Base-by-base conservation (phyloP, 495 filamentous ascomycete species). In the Antarctomyces pellizariae region DNA sequence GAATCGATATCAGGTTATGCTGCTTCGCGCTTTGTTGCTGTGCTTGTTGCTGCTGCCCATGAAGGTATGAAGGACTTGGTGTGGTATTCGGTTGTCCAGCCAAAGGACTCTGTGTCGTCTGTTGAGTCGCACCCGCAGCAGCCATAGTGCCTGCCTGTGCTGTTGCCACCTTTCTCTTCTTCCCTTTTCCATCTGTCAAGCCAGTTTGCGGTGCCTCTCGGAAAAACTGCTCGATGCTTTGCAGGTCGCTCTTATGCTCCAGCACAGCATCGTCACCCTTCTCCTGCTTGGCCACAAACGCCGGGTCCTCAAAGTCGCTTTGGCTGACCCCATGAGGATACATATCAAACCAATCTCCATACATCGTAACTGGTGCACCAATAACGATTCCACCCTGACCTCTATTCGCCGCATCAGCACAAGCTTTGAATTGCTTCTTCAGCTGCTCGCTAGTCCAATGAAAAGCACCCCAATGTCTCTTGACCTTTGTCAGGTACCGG, bases 401-500 rank as follows among this genome's bases (percentile, higher is more conserved):
- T 7, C 7, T 26, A 26, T 52, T 46, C 16, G 71, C 64, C 16
- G 74, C 73, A 48, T 92, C 82, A 16, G 78, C 73, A 41, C 78
- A 83, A 16, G 72, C 71, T 26, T 71, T 65, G 46, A 89, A 97
- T 31, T 86, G 69, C 31, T 86, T 77, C 32, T 84, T 83, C 15
- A 92, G 60, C 43, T 84, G 89, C 40, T 93, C 79, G 2, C 75
- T 72, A 67, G 93, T 84, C 47, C 75, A 91, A 43, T 89, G 78
- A 44, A 93, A 92, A 69, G 92, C 82, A 29, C 83, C 86, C 86
- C 86, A 97, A 43, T 86, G 80, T 34, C 73, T 75, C 53, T 89
- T 92, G 74, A 93, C 86, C 46, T 84, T 84, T 34, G 69, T 68
- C 13, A 97, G 54, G 34, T 89, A 97, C 37, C 74, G 71, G 34